Conservation (phyloP, 2,329 filamentous ascomycete species). For the Colletotrichum sojae region DNA sequence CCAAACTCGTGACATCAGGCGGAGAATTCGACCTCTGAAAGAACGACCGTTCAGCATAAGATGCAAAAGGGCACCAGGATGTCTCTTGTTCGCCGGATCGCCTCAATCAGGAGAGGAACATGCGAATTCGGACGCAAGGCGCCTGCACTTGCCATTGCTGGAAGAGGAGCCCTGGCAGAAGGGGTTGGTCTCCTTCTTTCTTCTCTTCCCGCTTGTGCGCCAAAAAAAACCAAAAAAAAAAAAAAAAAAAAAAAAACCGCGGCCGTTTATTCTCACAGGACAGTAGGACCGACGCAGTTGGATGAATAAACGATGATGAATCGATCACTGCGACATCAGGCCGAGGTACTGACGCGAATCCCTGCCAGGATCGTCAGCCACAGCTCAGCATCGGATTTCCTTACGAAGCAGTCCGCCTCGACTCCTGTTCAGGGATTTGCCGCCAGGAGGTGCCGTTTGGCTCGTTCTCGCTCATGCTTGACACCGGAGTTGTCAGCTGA, state of each 20-base stretch:
- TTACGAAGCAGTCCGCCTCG: conserved; percentile 37
- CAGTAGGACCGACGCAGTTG: conserved; percentile 14
- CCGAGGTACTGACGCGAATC: conserved; percentile 35
- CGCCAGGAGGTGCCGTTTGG: conserved; percentile 22
- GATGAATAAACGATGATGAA: conserved; percentile 37
- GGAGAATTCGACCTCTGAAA: conserved; percentile 17
- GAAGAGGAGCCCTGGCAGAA: conserved; percentile 8
- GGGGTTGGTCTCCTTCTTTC: conserved; percentile 2
- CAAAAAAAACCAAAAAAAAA: too few relatives aligned
- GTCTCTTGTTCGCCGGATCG: not conserved
- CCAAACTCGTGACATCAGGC: conserved; percentile 21
- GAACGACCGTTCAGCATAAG: not conserved
- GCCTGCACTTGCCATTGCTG: conserved; percentile 35
- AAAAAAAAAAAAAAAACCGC: too few relatives aligned
- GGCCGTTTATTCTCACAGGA: conserved; percentile 14
- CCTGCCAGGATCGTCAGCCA: conserved; percentile 42
- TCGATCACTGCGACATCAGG: conserved; percentile 36
- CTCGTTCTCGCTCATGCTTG: conserved; percentile 29
- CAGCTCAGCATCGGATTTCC: conserved; percentile 41
- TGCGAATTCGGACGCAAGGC: conserved; percentile 2
- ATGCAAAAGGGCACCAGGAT: not conserved
- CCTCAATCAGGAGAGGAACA: not conserved
- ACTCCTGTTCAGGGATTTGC: conserved; percentile 27
- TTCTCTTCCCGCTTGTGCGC: not conserved
- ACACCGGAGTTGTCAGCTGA: conserved; percentile 23